Conservation (phyloP, 176 grass and related monocot genomes). For the Avena eriantha region DNA sequence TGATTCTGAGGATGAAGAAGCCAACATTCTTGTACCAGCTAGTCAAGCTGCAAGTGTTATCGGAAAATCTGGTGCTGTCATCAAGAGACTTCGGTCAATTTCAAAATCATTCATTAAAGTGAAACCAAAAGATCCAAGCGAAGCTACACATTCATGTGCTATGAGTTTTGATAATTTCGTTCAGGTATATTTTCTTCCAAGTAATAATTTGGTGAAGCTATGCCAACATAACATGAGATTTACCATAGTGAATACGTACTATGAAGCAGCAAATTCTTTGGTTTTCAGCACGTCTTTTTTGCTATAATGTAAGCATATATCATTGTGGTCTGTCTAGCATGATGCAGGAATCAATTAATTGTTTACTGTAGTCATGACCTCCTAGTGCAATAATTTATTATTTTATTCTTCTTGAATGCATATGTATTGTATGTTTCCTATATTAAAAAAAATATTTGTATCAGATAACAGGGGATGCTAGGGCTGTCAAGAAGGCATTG, state of each 20-base stretch:
- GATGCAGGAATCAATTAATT: constrained; percentile 18
- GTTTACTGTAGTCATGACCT: background rate
- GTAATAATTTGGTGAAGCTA: constrained; percentile 15
- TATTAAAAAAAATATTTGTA: background rate
- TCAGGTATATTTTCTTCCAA: constrained; percentile 63
- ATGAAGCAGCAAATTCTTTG: constrained; percentile 26
- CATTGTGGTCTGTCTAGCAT: constrained; percentile 9
- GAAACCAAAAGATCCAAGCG: constrained; percentile 76
- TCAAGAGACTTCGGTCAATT: constrained; percentile 71
- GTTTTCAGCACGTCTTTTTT: constrained; percentile 3
- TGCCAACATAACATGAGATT: constrained; percentile 10
- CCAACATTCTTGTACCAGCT: constrained; percentile 80
- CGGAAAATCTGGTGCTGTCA: constrained; percentile 81
- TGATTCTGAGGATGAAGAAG: constrained; percentile 75
- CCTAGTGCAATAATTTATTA: background rate
- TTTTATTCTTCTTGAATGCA: constrained; percentile 11
- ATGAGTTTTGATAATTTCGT: constrained; percentile 94
- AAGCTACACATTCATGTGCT: constrained; percentile 79
- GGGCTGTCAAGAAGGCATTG: constrained; percentile 81
- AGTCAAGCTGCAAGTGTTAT: constrained; percentile 93
- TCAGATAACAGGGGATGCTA: constrained; percentile 82
- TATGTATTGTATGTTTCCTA: background rate
- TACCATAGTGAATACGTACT: background rate
- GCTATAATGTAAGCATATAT: constrained; percentile 30
- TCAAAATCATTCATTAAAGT: constrained; percentile 81